Base-by-base conservation (phyloP, 1,139 yeast genomes). In the Sugiyamaella sp. region DNA sequence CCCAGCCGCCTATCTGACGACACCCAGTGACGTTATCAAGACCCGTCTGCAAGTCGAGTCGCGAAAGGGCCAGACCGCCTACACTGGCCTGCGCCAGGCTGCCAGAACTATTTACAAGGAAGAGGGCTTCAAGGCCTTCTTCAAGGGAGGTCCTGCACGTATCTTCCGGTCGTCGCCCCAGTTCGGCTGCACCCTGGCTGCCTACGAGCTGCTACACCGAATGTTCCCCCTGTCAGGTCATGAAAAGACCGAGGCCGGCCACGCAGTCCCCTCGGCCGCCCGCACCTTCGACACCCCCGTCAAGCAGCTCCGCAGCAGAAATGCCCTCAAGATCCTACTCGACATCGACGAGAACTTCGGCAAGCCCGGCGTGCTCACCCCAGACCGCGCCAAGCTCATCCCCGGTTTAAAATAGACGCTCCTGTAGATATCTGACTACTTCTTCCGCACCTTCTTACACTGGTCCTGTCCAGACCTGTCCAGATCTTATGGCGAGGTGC, bases 121-220 rank as follows among this genome's bases (percentile, higher is more conserved):
- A 69, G 99, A 93, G 74, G 86, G 88, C 10, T 74, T 80, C 62
- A 71, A 78, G 57, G 96, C 97, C 12, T 88, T 93, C 70, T 93
- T 91, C 78, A 93, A 91, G 76, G 99, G 99, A 65, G 96, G 98
- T 41, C 81, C 93, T 59, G 98, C 99, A 4, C 82, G 99, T 72
- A 91, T 93, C 46, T 77, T 91, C 66, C 82, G 98, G 73, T 91
- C 98, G 4, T 90, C 97, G 2, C 99, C 99, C 17, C 99, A 93
- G 73, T 93, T 93, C 71, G 99, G 98, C 54, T 91, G 93, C 73
- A 93, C 99, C 10, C 80, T 93, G 65, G 99, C 98, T 12, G 93
- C 97, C 25, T 93, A 93, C 72, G 99, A 93, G 72, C 72, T 93
- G 47, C 84, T 93, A 71, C 87, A 85, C 65, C 75, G 76, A 47